Evolutionary conservation across 306 rosid genomes (phyloP), one percentile per base, ranked within the genome.

Genomic region (Quercus gilva): DNA sequence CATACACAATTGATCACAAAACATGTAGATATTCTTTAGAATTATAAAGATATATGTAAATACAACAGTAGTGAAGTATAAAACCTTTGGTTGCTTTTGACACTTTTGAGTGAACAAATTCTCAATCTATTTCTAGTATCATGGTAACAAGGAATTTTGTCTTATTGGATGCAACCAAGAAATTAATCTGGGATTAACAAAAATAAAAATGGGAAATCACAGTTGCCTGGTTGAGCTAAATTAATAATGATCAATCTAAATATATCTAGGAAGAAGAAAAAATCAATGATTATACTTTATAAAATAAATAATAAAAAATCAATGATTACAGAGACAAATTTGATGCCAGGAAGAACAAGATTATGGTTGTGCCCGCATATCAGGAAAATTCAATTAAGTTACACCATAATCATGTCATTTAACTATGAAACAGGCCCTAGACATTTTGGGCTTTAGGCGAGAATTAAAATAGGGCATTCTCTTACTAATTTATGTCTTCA

Each of bases 131-230:
- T 63, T 23, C 60, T 53, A 72, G 71, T 71, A 80, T 76, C 21
- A 73, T 28, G 37, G 37, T 73, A 76, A 63, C 59, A 31, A 56
- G 61, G 76, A 52, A 29, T 37, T 55, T 35, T 74, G 31, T 75
- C 83, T 88, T 84, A 86, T 86, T 84, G 23, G 84, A 74, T 74
- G 72, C 88, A 81, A 63, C 89, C 91, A 79, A 79, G 78, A 37
- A 37, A 37, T 37, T 88, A 74, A 69, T 75, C 80, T 81, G 81
- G 20, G 89, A 86, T 84, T 86, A 81, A 64, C 79, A 58, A 49
- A n/a, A 56, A 12, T 69, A 78, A 85, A 86, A 82, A 73, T 71
- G 64, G 80, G 70, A 83, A 83, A 85, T 77, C 91, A 37, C 82
- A 56, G 77, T 71, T 20, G 80, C 83, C 59, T 59, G 88, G 91